Percentiles rank a stretch among this genome's conserved stretches.
These are phyloP conservation scores for Arabidopsis suecica DNA, from an alignment of 345 rosid species.

Conservation along the genomic window DNA sequence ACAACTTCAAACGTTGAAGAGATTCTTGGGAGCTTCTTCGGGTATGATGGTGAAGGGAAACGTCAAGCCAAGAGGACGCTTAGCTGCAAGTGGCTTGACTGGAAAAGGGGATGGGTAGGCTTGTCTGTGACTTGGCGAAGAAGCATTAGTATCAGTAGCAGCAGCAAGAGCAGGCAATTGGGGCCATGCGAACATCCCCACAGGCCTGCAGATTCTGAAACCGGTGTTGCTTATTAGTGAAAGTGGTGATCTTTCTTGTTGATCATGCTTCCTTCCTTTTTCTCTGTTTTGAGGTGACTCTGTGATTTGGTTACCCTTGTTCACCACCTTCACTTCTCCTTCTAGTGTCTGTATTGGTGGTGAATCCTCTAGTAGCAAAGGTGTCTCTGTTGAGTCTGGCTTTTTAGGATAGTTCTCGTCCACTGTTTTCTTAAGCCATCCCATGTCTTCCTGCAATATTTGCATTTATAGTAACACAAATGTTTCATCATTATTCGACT, in stretches of 20 bases:
- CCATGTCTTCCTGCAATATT: constrained; percentile 61
- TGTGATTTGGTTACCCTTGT: constrained; percentile 25
- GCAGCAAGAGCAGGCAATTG: constrained; percentile 46
- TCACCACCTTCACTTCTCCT: constrained; percentile 32
- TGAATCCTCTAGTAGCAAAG: constrained; percentile 36
- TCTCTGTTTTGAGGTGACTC: constrained; percentile 16
- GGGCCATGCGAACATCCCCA: constrained; percentile 81
- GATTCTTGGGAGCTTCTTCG: constrained; percentile 29
- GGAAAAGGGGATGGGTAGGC: constrained; percentile 43
- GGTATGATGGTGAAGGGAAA: constrained; percentile 30
- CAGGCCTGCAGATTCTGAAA: constrained; percentile 84
- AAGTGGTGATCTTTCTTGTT: constrained; percentile 57
- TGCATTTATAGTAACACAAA: constrained; percentile 20
- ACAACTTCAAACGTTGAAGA: constrained; percentile 35
- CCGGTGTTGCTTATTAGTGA: constrained; percentile 57
- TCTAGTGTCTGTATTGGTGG: constrained; percentile 27
- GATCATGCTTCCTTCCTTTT: constrained; percentile 51
- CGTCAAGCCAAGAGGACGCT: constrained; percentile 37
- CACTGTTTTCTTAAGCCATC: constrained; percentile 46
- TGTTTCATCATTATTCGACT: constrained; percentile 3
- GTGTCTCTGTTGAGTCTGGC: constrained; percentile 27
- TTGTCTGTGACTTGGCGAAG: constrained; percentile 50
- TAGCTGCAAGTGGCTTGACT: constrained; percentile 61
- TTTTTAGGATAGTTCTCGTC: constrained; percentile 25
- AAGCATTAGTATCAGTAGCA: constrained; percentile 39